Evolutionary conservation across 345 rosid genomes (phyloP).

Genomic region (Acer yangbiense): DNA sequence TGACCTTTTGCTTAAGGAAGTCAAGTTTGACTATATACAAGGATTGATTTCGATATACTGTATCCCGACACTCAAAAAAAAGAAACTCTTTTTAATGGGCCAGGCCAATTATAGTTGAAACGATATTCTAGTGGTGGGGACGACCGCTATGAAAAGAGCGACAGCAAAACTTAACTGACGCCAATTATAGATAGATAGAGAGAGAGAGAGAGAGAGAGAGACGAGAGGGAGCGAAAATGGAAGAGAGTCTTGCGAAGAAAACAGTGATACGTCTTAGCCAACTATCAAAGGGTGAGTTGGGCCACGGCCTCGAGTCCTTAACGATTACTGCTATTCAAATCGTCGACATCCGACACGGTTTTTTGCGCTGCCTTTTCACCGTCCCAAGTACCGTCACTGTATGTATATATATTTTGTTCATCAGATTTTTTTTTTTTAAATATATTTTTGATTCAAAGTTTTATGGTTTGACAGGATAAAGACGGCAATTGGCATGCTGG

Average conservation of each 20-base stretch:
- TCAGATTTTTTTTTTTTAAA: background rate
- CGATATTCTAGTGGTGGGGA: no score
- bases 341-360: constrained; percentile 29
- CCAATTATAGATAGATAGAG: no score
- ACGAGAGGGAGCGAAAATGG: background rate
- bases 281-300: constrained; percentile 21
- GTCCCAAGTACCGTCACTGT: background rate
- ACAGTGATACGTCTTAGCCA: constrained; percentile 24
- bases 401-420: background rate
- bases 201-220: background rate
- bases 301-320: constrained; percentile 23
- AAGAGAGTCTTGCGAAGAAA: background rate
- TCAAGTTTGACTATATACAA: no score
- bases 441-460: background rate
- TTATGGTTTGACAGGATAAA: background rate
- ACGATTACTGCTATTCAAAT: constrained; percentile 24
- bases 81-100: no score
- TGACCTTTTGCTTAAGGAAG: no score
- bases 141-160: no score
- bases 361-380: constrained; percentile 15
- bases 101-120: no score
- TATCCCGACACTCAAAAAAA: no score
- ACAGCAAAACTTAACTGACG: no score
- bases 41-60: no score
- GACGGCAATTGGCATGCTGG: background rate